Evolutionary conservation across 2,329 filamentous ascomycete genomes (phyloP).

Genomic region (Cladorrhinum sp.): DNA sequence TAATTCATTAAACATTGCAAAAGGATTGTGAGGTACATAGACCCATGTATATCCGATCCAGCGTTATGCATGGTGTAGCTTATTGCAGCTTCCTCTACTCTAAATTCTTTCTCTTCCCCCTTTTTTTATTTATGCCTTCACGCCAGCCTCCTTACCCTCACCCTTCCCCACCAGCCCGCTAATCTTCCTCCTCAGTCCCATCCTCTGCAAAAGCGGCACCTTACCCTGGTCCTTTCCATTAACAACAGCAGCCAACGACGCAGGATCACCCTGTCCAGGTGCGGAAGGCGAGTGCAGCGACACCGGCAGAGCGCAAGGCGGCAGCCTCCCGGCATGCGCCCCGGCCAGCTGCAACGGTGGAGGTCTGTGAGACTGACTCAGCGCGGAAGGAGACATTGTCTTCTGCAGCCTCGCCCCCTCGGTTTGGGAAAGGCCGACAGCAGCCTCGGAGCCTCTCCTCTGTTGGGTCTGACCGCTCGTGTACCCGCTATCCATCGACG

Average conservation of each 20-base stretch:
- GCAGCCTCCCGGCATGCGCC: slow-evolving; percentile 6
- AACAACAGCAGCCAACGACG: not conserved
- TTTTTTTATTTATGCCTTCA: slow-evolving; percentile 10
- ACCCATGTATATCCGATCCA: not conserved
- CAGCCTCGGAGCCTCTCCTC: slow-evolving; percentile 2
- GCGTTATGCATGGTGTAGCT: not conserved
- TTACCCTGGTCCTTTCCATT: slow-evolving; percentile 6
- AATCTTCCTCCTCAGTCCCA: slow-evolving; percentile 21
- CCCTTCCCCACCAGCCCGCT: slow-evolving; percentile 19
- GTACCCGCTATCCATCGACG: slow-evolving; percentile 23
- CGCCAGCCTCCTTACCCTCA: slow-evolving; percentile 10
- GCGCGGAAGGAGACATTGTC: not conserved
- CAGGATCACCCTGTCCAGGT: not conserved
- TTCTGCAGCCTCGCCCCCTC: not conserved
- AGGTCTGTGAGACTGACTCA: not conserved
- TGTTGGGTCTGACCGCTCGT: slow-evolving; percentile 15
- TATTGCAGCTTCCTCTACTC: too few species aligned
- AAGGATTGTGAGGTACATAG: not conserved
- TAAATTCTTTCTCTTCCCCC: not conserved
- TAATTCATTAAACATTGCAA: not conserved
- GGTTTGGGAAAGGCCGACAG: not conserved
- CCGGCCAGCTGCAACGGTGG: not conserved
- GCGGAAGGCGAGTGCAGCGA: slow-evolving; percentile 16
- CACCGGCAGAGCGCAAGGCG: slow-evolving; percentile 19
- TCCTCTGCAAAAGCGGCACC: slow-evolving; percentile 13